Base-by-base conservation (phyloP, 2,329 filamentous ascomycete genomes). In the Claviceps quebecensis region DNA sequence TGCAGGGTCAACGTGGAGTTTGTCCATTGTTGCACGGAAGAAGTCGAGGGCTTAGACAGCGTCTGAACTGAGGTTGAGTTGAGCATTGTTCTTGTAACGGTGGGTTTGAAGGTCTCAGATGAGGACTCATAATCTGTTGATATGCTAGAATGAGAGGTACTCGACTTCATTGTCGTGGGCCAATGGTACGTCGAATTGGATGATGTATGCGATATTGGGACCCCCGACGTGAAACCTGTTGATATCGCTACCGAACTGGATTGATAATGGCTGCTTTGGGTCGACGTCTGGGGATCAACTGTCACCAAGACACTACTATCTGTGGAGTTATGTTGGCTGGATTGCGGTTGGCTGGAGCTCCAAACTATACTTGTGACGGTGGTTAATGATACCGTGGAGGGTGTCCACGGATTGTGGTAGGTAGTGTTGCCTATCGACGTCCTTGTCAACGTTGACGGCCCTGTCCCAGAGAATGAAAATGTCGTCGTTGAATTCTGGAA, bases 391-490 rank as follows among this genome's bases (percentile, higher is more conserved):
- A 13, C 6, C 14, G 29, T 34, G 7, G 43, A 46, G n/a, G 36
- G 37, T 29, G 38, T 39, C 51, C 47, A 50, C 4, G 51, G 41
- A 40, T 19, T n/a, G 19, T 50, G 43, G 45, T 43, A 46, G 13
- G 43, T 50, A 7, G 39, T 50, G 22, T 50, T 50, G 16, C 36
- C 43, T 13, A 5, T 38, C 9, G 8, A 23, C n/a, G 29, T 9
- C 7, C 13, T 45, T 40, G 34, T 19, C 19, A 19, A 19, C 2
- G 19, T 17, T n/a, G 41, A 26, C 5, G 26, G 16, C 7, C 40
- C 34, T 45, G 29, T 50, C 19, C 29, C 41, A 17, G 48, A 23
- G 8, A 17, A 13, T n/a, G 6, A 2, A 67, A 73, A 7, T 9
- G 23, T 41, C 16, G 43, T 50, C 23, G 49, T 49, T n/a, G 43